Evolutionary conservation across 1,284 basidiomycete genomes (phyloP), one percentile per base, ranked within the genome.

Genomic region (Cryptococcus sp.): DNA sequence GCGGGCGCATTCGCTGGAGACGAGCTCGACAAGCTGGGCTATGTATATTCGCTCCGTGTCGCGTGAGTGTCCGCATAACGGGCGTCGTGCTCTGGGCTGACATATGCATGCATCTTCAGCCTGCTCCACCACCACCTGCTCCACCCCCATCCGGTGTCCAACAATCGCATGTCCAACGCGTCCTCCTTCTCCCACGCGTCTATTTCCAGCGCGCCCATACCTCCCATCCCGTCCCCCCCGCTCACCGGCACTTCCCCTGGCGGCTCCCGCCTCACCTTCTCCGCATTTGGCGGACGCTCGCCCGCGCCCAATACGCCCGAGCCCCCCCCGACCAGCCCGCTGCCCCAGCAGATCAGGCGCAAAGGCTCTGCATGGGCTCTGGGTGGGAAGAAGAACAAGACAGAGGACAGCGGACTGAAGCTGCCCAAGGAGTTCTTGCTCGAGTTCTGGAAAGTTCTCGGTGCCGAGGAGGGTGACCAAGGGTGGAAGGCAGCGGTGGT

Each of bases 391-490:
- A 61, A 62, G 7, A 48, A 60, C 35, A 70, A 71, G 48, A 56
- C 58, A 38, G 68, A 69, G 16, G 56, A 50, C 9, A 69, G 69
- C 16, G 54, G 35, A 1, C 42, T 64, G 46, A 76, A 76, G 62
- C 56, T 76, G 33, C 75, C 75, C 2, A 71, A 70, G 45, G 76
- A 77, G 60, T 72, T 73, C 44, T 57, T 76, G 33, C 38, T 65
- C 33, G 71, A 72, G 49, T 76, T 77, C 53, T 76, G 75, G 75
- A 64, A 57, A 13, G 52, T 60, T 1, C 56, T 77, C 38, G 65
- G 57, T 0, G 59, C 46, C 39, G 76, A 77, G 57, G 59, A 67
- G 0, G 76, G 76, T 16, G 75, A 77, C 56, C 37, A 37, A 0
- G 67, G 57, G 1, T 77, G 73, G 73, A 63, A 59, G 33, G 47